Evolutionary conservation across 1,284 basidiomycete genomes (phyloP).

Genomic region (Ustilago crameri): DNA sequence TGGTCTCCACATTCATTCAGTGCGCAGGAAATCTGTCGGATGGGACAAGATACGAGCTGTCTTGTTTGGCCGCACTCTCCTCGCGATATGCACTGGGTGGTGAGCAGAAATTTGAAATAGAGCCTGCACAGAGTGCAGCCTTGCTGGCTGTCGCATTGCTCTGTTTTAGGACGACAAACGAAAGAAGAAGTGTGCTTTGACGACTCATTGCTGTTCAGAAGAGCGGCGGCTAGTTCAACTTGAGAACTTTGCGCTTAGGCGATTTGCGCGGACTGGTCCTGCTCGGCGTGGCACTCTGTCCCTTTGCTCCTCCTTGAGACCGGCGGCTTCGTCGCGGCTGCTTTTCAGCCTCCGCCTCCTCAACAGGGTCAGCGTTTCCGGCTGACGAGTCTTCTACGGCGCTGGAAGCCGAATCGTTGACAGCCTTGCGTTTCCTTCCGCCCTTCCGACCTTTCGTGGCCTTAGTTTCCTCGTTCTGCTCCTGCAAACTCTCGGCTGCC

Average conservation of each 20-base stretch:
- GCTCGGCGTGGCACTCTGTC: conserved; percentile 17
- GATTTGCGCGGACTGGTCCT: conserved; percentile 31
- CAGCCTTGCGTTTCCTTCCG: conserved; percentile 24
- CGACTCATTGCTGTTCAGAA: too few relatives aligned
- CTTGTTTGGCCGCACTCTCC: too few relatives aligned
- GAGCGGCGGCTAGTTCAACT: conserved; percentile 33
- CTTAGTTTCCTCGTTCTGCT: conserved; percentile 1
- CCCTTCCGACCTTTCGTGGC: conserved; percentile 7
- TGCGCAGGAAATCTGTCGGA: too few relatives aligned
- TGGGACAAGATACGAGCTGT: too few relatives aligned
- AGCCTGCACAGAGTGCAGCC: too few relatives aligned
- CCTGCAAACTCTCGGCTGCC: background rate
- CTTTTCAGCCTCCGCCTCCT: conserved; percentile 15
- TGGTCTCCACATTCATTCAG: too few relatives aligned
- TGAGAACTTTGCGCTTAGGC: conserved; percentile 32
- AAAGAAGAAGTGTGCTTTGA: background rate
- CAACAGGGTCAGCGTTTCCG: conserved; percentile 6
- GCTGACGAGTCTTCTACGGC: conserved; percentile 1
- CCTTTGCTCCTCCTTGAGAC: conserved; percentile 15
- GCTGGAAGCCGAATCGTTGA: conserved; percentile 4
- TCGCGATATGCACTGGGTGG: too few relatives aligned
- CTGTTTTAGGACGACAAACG: too few relatives aligned
- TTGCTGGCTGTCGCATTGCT: too few relatives aligned
- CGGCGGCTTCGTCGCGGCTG: conserved; percentile 34
- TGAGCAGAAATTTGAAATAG: too few relatives aligned